Evolutionary conservation across 345 rosid genomes (phyloP).

Genomic region (Hibiscus tridactylites): DNA sequence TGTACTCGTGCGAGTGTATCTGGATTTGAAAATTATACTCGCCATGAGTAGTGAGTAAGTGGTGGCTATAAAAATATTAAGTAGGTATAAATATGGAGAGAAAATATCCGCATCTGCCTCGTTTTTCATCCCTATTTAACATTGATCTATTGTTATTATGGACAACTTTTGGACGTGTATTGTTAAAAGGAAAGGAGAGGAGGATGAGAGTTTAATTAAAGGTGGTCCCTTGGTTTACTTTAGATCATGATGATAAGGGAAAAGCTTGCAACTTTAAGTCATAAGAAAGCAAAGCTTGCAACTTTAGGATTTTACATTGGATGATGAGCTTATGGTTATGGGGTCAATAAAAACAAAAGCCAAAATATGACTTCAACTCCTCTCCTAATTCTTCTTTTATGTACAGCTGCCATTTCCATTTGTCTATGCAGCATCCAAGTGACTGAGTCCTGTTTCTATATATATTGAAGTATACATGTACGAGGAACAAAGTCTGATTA

Average conservation of each 20-base stretch:
- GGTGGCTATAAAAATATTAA: too few species aligned
- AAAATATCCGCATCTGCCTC: too few species aligned
- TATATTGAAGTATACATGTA: too few species aligned
- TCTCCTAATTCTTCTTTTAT: neutral
- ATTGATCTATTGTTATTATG: neutral
- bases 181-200: neutral
- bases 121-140: too few species aligned
- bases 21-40: too few species aligned
- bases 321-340: neutral
- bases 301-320: neutral
- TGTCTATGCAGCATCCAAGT: neutral
- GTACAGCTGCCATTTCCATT: neutral
- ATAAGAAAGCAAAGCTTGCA: conserved; percentile 1
- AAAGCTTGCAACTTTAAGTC: conserved; percentile 5
- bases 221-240: neutral
- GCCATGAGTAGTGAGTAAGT: too few species aligned
- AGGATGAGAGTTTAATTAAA: neutral
- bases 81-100: too few species aligned
- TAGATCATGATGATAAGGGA: neutral
- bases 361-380: neutral
- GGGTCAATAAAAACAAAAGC: neutral
- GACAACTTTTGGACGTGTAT: neutral
- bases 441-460: neutral
- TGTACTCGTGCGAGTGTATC: too few species aligned
- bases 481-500: too few species aligned